Evolutionary conservation across 805 yeast species (phyloP).

Genomic region (Cyberlindnera petersonii): DNA sequence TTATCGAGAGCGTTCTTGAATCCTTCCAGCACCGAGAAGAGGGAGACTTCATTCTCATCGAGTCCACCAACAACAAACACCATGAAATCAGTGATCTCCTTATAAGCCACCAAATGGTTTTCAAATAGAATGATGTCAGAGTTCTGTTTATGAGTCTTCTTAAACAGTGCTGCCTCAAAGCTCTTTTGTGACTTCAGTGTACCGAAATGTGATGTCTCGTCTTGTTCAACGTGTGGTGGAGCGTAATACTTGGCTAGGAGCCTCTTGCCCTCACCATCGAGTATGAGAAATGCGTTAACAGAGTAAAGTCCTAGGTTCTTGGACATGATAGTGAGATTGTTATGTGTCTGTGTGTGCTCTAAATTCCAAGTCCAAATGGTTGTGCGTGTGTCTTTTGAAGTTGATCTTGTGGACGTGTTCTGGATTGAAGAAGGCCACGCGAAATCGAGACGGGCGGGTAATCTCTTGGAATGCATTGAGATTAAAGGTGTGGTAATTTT

Average conservation of each 20-base stretch:
- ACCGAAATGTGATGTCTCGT: slow-evolving; percentile 25
- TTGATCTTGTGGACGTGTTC: no score
- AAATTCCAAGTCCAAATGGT: no score
- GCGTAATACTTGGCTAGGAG: slow-evolving; percentile 81
- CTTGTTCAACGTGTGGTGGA: slow-evolving; percentile 41
- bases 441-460: slow-evolving; percentile 11
- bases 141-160: slow-evolving; percentile 75
- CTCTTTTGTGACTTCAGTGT: slow-evolving; percentile 60
- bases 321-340: slow-evolving; percentile 30
- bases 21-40: slow-evolving; percentile 72
- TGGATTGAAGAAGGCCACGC: no score
- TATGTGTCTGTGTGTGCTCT: not conserved
- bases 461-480: no score
- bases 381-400: not conserved
- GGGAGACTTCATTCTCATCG: slow-evolving; percentile 81
- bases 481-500: no score
- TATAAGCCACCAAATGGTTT: slow-evolving; percentile 77
- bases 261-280: slow-evolving; percentile 79
- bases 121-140: slow-evolving; percentile 80
- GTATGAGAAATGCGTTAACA: slow-evolving; percentile 71
- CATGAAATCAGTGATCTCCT: slow-evolving; percentile 73
- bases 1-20: slow-evolving; percentile 79
- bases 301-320: slow-evolving; percentile 68
- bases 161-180: slow-evolving; percentile 70
- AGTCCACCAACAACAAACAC: slow-evolving; percentile 68